Base-by-base conservation (phyloP, 345 rosid genomes). In the Laguncularia racemosa region DNA sequence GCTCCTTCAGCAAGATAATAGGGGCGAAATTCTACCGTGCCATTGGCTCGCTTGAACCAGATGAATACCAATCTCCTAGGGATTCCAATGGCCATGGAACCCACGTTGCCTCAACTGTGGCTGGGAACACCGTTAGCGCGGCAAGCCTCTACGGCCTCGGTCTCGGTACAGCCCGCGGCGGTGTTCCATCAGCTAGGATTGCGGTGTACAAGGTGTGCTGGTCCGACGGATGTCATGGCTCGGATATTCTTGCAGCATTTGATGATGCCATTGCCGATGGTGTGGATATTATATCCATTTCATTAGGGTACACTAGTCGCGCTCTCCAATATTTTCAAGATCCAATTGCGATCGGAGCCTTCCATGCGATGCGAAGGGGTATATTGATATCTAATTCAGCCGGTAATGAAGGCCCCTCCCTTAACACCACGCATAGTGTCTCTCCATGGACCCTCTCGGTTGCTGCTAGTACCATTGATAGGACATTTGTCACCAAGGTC, bases 201-300 rank as follows among this genome's bases (percentile, higher is more conserved):
- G 74, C 79, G 1, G 59, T 68, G 16, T 78, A 78, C 72, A 74
- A 74, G 63, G 73, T 74, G 2, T 78, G 79, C 51, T 74, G 82
- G 82, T 19, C 53, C 0, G 53, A 8, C n/a, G 82, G 72, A 4
- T 78, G 82, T 45, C 12, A 15, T n/a, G 44, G 11, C 4, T 65
- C 75, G 1, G 74, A 71, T 52, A 74, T 74, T 19, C 72, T 78
- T 1, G 74, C 78, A 2, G 72, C 72, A n/a, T 70, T 67, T 58
- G 80, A 80, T 21, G 74, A 80, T 49, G 85, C 82, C n/a, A 72
- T 77, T 13, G 73, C 67, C 0, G 71, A 73, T 44, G 76, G 77
- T 6, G 71, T 69, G 1, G 69, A 62, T 56, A 55, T 61, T 6
- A 64, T 73, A 18, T 70, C 75, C 13, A 2, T 75, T 4, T 63